These are phyloP conservation scores for Venustampulla echinocandica DNA, from an alignment of 495 filamentous ascomycete species.

Conservation along the genomic window DNA sequence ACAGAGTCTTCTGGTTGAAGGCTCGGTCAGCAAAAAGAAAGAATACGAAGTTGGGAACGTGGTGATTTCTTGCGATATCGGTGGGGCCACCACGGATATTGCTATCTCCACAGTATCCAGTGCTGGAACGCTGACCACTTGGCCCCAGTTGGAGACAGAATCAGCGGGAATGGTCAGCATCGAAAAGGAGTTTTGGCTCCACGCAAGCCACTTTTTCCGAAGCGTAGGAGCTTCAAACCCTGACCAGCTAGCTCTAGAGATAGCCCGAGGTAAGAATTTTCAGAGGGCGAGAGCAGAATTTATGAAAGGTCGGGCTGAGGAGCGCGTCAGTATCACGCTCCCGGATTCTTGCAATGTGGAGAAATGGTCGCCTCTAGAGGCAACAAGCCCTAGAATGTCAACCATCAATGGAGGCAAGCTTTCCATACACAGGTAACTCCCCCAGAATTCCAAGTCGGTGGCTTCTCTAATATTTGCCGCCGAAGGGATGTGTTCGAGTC, in stretches of 20 bases:
- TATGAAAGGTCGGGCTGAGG: not conserved
- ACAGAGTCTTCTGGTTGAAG: not conserved
- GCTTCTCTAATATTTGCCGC: not conserved
- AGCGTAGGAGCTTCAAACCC: not conserved
- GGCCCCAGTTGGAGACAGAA: not conserved
- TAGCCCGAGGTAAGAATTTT: not conserved
- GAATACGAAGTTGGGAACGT: not conserved
- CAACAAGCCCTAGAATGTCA: not conserved
- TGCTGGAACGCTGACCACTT: not conserved
- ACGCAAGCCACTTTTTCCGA: not conserved
- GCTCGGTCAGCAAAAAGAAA: not conserved
- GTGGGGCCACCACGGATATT: not conserved
- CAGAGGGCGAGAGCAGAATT: not conserved
- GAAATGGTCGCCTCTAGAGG: not conserved
- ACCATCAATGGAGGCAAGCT: not conserved
- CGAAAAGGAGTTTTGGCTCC: not conserved
- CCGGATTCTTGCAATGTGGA: not conserved
- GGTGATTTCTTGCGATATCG: not conserved
- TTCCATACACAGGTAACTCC: not conserved
- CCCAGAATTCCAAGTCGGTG: not conserved
- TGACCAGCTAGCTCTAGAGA: not conserved
- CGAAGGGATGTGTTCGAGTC: not conserved
- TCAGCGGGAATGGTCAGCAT: not conserved
- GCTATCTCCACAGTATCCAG: not conserved
- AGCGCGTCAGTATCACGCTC: not conserved